phyloP scores from a whole-genome alignment of 495 filamentous ascomycete species.

The Penicillium arizonense region DNA sequence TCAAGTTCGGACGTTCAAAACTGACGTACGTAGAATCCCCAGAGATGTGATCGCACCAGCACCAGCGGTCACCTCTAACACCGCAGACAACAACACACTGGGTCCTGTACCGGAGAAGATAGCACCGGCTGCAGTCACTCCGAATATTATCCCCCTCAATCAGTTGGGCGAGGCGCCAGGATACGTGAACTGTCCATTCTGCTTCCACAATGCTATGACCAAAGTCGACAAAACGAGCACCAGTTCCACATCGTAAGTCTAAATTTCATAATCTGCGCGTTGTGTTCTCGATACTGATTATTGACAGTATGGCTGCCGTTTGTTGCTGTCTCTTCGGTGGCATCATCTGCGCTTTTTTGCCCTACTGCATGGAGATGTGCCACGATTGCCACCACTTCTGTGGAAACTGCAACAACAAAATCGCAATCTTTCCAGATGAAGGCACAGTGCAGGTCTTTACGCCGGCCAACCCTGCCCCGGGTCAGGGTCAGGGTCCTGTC shows the following conservation, averaged over 20 bases:
- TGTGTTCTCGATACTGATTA: neutral
- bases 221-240: conserved; percentile 14
- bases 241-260: conserved; percentile 11
- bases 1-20: too few species aligned
- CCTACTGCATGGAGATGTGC: conserved; percentile 18
- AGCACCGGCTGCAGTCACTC: neutral
- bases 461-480: neutral
- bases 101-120: conserved; percentile 5
- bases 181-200: conserved; percentile 14
- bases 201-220: conserved; percentile 8
- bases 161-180: conserved; percentile 9
- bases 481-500: neutral
- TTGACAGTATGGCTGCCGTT: conserved; percentile 10
- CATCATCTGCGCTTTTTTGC: conserved; percentile 15
- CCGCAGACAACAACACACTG: neutral
- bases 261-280: too few species aligned
- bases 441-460: conserved; percentile 5
- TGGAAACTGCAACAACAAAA: conserved; percentile 4
- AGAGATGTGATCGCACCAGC: conserved; percentile 4
- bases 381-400: conserved; percentile 19
- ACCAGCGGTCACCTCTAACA: neutral
- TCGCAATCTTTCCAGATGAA: conserved; percentile 12
- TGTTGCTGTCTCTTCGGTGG: conserved; percentile 18
- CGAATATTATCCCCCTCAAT: neutral
- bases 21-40: neutral